phyloP scores from a whole-genome alignment of 1,139 yeast genomes.

The Hansenula sp. region DNA sequence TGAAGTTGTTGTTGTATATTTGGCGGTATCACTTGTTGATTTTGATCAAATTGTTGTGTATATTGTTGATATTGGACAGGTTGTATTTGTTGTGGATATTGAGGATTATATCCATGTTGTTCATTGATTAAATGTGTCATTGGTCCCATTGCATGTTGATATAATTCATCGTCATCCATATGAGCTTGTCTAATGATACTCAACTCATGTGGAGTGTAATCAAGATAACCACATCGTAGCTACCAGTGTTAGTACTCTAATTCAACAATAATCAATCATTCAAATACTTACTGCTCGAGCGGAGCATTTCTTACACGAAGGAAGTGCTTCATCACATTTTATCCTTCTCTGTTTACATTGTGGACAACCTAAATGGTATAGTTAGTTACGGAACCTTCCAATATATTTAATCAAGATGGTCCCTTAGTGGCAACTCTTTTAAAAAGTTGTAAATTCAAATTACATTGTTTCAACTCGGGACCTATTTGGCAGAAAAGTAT shows the following conservation, averaged over 20 bases:
- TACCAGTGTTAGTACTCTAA: background rate
- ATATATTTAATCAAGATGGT: too few species aligned
- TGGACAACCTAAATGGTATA: constrained; percentile 12
- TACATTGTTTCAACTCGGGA: too few species aligned
- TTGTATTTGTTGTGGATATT: background rate
- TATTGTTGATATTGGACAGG: background rate
- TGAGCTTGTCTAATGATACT: constrained; percentile 10
- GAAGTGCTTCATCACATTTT: constrained; percentile 20
- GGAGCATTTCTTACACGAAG: constrained; percentile 14
- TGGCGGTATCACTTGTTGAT: background rate
- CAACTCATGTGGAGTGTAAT: constrained; percentile 9
- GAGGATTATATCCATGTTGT: background rate
- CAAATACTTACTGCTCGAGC: constrained; percentile 8
- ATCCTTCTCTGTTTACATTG: constrained; percentile 19
- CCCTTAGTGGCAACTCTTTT: too few species aligned
- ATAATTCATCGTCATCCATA: constrained; percentile 6
- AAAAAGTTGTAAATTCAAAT: too few species aligned
- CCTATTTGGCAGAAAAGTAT: too few species aligned
- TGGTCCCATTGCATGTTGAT: constrained; percentile 2
- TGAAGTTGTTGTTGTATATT: background rate
- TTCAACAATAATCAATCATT: too few species aligned
- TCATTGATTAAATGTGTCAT: background rate
- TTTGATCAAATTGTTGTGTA: background rate
- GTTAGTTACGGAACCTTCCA: background rate
- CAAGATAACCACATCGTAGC: constrained; percentile 17